Evolutionary conservation across 2,329 filamentous ascomycete species (phyloP), one percentile per base, ranked within the genome.

Genomic region (Chrysosphaeria jannelii): DNA sequence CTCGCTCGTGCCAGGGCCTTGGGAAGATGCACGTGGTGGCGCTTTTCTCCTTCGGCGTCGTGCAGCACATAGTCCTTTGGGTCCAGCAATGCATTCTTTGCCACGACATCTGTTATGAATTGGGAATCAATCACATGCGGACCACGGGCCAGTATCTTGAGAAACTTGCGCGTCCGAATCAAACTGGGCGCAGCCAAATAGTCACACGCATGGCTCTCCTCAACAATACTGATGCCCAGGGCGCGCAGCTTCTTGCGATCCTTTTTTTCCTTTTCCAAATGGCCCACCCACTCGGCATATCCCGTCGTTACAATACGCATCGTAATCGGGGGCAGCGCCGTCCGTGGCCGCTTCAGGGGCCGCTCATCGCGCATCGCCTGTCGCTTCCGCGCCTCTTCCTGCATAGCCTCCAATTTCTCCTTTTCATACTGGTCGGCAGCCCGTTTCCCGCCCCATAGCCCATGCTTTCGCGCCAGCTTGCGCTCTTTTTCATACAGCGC

Each of bases 101-200:
- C 61, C 8, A 93, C 51, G 22, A 70, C 75, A 13, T 59, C 52
- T 26, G 81, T 71, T 27, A 97, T 60, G 41, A 76, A 97, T 6
- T 59, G 54, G 1, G 68, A 70, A 21, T 64, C 65, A 25, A 93
- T 57, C 20, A 93, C 59, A 2, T 59, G 55, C 1, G 78, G 75
- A 1, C 72, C 78, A 28, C 63, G 65, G 10, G 85, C 78, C 14
- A 97, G 48, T 8, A 78, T 76, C 29, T 68, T 70, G 23, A 93
- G 65, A 39, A 97, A 97, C 39, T 97, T 97, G 39, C 75, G 65
- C 0, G 85, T 97, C 18, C 85, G 69, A 16, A 91, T 61, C 29
- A 93, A 63, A 20, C 64, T 59, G 1, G 81, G 85, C 4, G 81
- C 81, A 16, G 76, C 78, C 8, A 97, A 58, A 39, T 89, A 74